Evolutionary conservation across 2,329 filamentous ascomycete species (phyloP), one percentile per base, ranked within the genome.

Genomic region (Seiridium cupressi): DNA sequence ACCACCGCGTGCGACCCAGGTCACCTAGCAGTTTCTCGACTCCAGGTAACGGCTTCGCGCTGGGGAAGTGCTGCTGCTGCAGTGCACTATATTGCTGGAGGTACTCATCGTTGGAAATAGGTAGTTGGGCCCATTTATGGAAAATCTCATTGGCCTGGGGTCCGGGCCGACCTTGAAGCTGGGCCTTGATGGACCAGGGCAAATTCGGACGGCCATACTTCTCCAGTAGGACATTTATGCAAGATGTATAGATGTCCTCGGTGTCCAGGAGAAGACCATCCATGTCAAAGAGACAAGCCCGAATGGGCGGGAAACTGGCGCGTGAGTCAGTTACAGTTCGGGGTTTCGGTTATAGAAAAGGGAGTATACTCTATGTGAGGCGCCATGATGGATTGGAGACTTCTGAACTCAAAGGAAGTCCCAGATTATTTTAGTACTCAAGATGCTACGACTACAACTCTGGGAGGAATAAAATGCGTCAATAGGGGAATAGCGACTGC

Each of bases 211-310:
- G 87, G 69, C 83, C 84, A 75, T 95, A 92, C 71, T 90, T 87
- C 60, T 83, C 81, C 44, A 99, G 88, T 44, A 98, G 84, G 32
- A 86, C 81, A 77, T 99, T 97, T 62, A 93, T 90, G 76, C 91
- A 90, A 34, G 85, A 73, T 0, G 92, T 95, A 81, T 98, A 98
- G 59, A 87, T 76, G 69, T 98, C 95, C 80, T 98, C 95, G 40
- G 91, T 93, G 76, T 98, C 89, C 72, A 99, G 90, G 26, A 99
- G 86, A 42, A 99, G 89, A 62, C 95, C 95, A 76, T 99, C 95
- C 93, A 98, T 97, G 81, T 99, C 95, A 75, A 99, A 98, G 65
- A 99, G 88, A 76, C 93, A 97, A 67, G 94, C 95, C 67, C 93
- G 86, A 61, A 98, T 83, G 51, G 89, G 87, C 26, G 91, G 90